Evolutionary conservation across 2,329 filamentous ascomycete genomes (phyloP).

Genomic region (Nothophoma quercina): DNA sequence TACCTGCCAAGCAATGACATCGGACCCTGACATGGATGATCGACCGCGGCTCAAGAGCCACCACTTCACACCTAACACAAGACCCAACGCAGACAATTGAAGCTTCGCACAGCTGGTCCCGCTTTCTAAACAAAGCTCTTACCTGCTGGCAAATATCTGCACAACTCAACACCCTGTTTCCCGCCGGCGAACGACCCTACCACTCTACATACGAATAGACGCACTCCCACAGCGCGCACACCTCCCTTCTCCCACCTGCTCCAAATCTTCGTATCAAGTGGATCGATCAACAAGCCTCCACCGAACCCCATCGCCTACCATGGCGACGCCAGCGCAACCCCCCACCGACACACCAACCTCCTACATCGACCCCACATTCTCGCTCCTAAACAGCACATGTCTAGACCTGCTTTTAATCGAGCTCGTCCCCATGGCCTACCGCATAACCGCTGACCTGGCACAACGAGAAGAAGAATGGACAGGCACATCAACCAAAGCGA

Average conservation of each 20-base stretch:
- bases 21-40: conserved; percentile 17
- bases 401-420: conserved; percentile 97
- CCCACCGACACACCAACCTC: conserved; percentile 27
- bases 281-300: no score
- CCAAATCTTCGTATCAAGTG: no score
- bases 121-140: background rate
- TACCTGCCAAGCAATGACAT: conserved; percentile 18
- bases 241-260: no score
- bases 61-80: background rate
- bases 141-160: no score
- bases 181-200: no score
- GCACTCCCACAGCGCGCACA: no score
- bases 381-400: conserved; percentile 82
- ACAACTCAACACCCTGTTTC: no score
- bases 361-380: conserved; percentile 74
- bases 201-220: background rate
- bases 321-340: conserved; percentile 24
- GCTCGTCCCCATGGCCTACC: conserved; percentile 91
- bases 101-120: background rate
- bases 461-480: conserved; percentile 55
- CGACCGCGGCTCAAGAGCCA: conserved; percentile 13
- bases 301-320: background rate
- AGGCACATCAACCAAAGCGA: conserved; percentile 22
- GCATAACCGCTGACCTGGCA: conserved; percentile 78
- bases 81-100: background rate